Evolutionary conservation across 148 eudicot genomes (phyloP).

Genomic region (Mesembryanthemum crystallinum): DNA sequence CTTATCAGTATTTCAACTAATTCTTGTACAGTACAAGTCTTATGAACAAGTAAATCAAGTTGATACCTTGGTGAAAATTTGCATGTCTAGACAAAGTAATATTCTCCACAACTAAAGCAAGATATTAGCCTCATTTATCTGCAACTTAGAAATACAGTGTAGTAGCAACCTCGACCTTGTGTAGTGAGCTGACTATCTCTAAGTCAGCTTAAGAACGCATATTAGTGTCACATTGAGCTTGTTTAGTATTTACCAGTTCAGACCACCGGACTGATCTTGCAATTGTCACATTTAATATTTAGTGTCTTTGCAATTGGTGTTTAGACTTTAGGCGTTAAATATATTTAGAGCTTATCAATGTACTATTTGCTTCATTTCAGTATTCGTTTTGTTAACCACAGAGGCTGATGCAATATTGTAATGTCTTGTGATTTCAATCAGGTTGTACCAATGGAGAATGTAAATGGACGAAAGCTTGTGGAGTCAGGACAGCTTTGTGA

Average conservation of each 20-base stretch:
- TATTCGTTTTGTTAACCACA: background rate
- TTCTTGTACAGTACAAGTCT: too few species aligned
- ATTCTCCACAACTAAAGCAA: background rate
- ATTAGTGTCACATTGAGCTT: background rate
- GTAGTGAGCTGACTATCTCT: background rate
- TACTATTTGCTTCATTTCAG: background rate
- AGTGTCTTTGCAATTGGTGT: background rate
- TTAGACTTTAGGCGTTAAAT: background rate
- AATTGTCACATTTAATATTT: background rate
- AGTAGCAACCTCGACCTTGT: background rate
- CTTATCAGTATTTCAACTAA: background rate
- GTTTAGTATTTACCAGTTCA: background rate
- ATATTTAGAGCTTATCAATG: background rate
- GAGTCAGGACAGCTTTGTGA: conserved; percentile 95
- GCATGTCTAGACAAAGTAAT: background rate
- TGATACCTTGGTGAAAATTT: background rate
- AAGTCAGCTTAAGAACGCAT: background rate
- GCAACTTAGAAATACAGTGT: background rate
- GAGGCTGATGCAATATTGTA: background rate
- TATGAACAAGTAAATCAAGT: too few species aligned
- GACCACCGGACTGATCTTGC: background rate
- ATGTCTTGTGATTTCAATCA: conserved; percentile 29
- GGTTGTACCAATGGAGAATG: conserved; percentile 93
- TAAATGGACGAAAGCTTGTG: conserved; percentile 90
- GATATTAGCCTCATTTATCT: background rate